Percentiles rank a stretch among this genome's conserved stretches.
phyloP scores from a whole-genome alignment of 2,329 filamentous ascomycete genomes.

The Ophiostoma ulmi region DNA sequence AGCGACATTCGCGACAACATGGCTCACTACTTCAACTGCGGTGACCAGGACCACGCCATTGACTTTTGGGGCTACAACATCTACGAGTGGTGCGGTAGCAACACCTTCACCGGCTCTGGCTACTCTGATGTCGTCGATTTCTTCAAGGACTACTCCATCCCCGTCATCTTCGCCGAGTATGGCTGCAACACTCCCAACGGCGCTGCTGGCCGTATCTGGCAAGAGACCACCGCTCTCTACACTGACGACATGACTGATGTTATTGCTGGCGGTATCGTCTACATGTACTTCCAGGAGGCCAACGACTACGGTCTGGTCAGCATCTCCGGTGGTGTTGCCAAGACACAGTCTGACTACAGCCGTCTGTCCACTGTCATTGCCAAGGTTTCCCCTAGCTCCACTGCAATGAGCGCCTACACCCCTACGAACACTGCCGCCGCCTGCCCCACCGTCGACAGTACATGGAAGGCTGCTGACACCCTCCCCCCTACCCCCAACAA shows the following conservation, averaged over 20 bases:
- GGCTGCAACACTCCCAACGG: constrained; percentile 73
- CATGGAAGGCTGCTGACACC: constrained; percentile 64
- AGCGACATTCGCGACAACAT: constrained; percentile 73
- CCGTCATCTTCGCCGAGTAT: constrained; percentile 98
- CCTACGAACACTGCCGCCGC: constrained; percentile 64
- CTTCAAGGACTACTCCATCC: constrained; percentile 84
- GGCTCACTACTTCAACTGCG: constrained; percentile 93
- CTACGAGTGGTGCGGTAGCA: constrained; percentile 97
- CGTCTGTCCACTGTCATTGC: constrained; percentile 66
- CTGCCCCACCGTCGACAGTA: constrained; percentile 62
- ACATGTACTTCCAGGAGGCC: constrained; percentile 92
- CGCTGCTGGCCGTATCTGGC: constrained; percentile 67
- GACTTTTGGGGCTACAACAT: constrained; percentile 99
- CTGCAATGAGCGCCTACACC: constrained; percentile 62
- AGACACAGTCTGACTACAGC: constrained; percentile 68
- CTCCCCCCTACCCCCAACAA: constrained; percentile 81
- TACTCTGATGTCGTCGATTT: constrained; percentile 79
- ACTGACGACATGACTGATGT: constrained; percentile 73
- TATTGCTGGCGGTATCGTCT: constrained; percentile 95
- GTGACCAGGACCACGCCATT: constrained; percentile 59
- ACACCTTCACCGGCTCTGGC: constrained; percentile 68
- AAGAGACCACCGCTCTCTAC: constrained; percentile 80
- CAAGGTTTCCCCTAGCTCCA: constrained; percentile 60
- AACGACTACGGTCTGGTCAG: constrained; percentile 84
- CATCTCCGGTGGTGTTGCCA: constrained; percentile 52